phyloP scores from a whole-genome alignment of 78 protist genomes.

The Bigelowiella natans region DNA sequence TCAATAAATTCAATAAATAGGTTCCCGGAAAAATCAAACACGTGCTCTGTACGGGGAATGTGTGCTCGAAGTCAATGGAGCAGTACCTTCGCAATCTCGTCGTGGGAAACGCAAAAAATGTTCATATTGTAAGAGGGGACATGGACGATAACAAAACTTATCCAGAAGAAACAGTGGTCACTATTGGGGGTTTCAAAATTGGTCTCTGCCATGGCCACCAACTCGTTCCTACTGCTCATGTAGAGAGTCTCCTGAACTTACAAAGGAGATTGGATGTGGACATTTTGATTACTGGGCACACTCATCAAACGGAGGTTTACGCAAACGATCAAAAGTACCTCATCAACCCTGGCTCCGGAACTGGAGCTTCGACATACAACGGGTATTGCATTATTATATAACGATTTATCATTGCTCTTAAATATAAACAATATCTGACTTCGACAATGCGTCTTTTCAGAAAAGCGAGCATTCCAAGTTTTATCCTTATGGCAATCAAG shows the following conservation, averaged over 20 bases:
- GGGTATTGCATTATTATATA: not conserved
- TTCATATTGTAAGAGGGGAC: constrained; percentile 50
- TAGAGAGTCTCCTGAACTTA: constrained; percentile 59
- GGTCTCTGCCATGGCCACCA: constrained; percentile 98
- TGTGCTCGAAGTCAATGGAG: constrained; percentile 57
- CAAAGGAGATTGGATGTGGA: constrained; percentile 94
- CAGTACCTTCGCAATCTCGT: constrained; percentile 80
- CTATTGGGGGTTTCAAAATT: constrained; percentile 77
- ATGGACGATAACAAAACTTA: not conserved
- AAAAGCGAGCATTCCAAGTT: not conserved
- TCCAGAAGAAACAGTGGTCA: constrained; percentile 66
- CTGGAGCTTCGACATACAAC: constrained; percentile 30
- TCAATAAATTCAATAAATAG: constrained; percentile 28
- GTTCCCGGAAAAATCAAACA: constrained; percentile 90
- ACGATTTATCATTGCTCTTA: constrained; percentile 63
- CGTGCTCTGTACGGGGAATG: constrained; percentile 93
- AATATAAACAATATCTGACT: not conserved
- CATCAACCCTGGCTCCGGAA: constrained; percentile 96
- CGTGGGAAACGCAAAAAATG: constrained; percentile 41
- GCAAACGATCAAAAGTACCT: constrained; percentile 71
- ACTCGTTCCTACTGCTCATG: constrained; percentile 66
- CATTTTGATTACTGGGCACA: constrained; percentile 84
- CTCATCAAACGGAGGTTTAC: constrained; percentile 62
- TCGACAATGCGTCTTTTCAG: not conserved
- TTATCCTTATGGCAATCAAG: not conserved